A percentile compares a stretch with the other conserved stretches of the same genome.
Evolutionary conservation across 2,329 filamentous ascomycete genomes (phyloP).

Genomic region (Phaeoacremonium minimum): DNA sequence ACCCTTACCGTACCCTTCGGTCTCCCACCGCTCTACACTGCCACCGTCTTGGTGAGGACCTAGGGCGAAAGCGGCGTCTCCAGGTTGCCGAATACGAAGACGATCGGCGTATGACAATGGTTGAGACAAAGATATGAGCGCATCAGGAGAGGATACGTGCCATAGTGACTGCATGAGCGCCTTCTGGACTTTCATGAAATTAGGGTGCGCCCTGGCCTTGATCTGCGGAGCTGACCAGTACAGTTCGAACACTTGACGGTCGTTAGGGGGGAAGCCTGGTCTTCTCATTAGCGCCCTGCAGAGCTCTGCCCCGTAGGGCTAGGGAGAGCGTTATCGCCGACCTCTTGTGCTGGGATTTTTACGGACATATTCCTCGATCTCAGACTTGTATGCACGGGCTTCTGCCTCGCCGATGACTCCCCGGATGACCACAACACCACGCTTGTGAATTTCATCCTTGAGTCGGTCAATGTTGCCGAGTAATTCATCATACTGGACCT

Average conservation of each 20-base stretch:
- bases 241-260: slow-evolving; percentile 69
- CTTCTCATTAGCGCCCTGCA: no score
- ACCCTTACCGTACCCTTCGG: slow-evolving; percentile 59
- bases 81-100: slow-evolving; percentile 66
- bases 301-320: no score
- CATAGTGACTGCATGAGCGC: slow-evolving; percentile 45
- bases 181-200: slow-evolving; percentile 56
- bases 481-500: slow-evolving; percentile 42
- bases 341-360: slow-evolving; percentile 52
- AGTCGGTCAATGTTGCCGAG: slow-evolving; percentile 28
- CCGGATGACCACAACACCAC: slow-evolving; percentile 60
- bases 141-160: slow-evolving; percentile 4
- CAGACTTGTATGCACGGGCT: slow-evolving; percentile 60
- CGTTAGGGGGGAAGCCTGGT: slow-evolving; percentile 62
- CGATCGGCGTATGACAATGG: slow-evolving; percentile 68
- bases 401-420: slow-evolving; percentile 60
- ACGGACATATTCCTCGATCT: slow-evolving; percentile 60
- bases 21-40: slow-evolving; percentile 72
- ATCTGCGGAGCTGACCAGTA: slow-evolving; percentile 72
- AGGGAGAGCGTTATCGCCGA: not conserved
- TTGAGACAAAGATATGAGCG: slow-evolving; percentile 44
- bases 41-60: slow-evolving; percentile 73
- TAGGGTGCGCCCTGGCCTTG: slow-evolving; percentile 61
- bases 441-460: slow-evolving; percentile 49
- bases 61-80: slow-evolving; percentile 65